phyloP scores from a whole-genome alignment of 2,329 filamentous ascomycete species.

The Aureobasidium sp. region DNA sequence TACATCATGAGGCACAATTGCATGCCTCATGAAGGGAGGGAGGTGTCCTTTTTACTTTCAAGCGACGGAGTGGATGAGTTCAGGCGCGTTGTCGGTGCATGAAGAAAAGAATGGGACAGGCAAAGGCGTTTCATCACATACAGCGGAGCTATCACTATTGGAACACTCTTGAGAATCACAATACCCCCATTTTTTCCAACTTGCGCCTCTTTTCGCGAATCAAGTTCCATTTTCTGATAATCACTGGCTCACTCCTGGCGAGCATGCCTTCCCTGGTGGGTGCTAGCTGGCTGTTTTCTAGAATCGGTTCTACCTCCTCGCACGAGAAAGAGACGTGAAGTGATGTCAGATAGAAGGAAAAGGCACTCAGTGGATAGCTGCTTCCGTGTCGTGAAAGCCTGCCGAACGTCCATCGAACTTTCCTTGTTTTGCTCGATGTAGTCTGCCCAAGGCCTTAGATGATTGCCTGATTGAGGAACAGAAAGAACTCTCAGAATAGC shows the following conservation, averaged over 20 bases:
- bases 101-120: conserved; percentile 2
- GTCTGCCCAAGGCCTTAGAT: too few relatives aligned
- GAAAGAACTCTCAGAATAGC: not conserved
- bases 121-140: not conserved
- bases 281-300: not conserved
- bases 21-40: not conserved
- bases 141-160: not conserved
- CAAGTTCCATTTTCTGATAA: not conserved
- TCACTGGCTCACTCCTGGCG: not conserved
- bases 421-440: too few relatives aligned
- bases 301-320: too few relatives aligned
- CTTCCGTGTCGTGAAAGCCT: too few relatives aligned
- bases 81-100: not conserved
- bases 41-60: not conserved
- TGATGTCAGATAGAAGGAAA: too few relatives aligned
- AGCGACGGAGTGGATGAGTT: conserved; percentile 3
- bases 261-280: not conserved
- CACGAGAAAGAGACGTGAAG: too few relatives aligned
- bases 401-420: too few relatives aligned
- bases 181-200: not conserved
- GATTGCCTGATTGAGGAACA: too few relatives aligned
- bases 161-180: not conserved
- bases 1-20: not conserved
- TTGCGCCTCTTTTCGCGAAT: not conserved
- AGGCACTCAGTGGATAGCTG: too few relatives aligned